A percentile compares a stretch with the other conserved stretches of the same genome.
Evolutionary conservation across 2,329 filamentous ascomycete species (phyloP).

Genomic region (Ceratocystiopsis sp.): DNA sequence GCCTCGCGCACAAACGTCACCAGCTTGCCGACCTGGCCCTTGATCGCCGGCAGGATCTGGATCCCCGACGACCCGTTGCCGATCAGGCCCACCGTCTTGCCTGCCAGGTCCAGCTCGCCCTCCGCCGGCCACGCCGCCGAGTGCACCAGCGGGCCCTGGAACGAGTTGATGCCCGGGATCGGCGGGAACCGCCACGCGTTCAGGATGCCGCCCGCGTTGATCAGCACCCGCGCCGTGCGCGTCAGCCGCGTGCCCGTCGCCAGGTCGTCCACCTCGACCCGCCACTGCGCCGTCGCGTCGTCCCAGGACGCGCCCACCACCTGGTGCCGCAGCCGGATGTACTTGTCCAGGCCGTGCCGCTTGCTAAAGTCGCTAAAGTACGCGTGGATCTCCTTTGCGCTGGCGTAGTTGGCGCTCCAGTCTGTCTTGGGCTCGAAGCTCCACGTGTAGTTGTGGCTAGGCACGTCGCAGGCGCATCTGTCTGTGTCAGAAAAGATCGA

Average conservation of each 20-base stretch:
- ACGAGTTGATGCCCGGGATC: slow-evolving; percentile 18
- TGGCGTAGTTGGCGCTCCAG: slow-evolving; percentile 16
- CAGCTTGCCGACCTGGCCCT: slow-evolving; percentile 7
- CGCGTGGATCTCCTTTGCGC: slow-evolving; percentile 9
- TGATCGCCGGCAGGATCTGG: slow-evolving; percentile 15
- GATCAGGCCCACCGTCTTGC: slow-evolving; percentile 16
- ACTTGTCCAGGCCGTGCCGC: slow-evolving; percentile 11
- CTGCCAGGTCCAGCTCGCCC: slow-evolving; percentile 6
- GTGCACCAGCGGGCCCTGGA: slow-evolving; percentile 15
- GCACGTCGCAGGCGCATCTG: slow-evolving; percentile 30
- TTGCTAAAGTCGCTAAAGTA: slow-evolving; percentile 18
- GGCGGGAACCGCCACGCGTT: slow-evolving; percentile 14
- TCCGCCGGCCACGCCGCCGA: slow-evolving; percentile 12
- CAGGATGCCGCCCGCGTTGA: slow-evolving; percentile 11
- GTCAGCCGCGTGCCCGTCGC: too few species aligned
- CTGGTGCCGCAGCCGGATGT: neutral
- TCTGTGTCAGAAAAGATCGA: neutral
- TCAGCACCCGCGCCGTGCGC: slow-evolving; percentile 6
- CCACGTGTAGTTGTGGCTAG: slow-evolving; percentile 30
- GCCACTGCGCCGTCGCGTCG: neutral
- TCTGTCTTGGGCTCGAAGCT: slow-evolving; percentile 12
- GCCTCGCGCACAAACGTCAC: slow-evolving; percentile 9
- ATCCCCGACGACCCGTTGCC: slow-evolving; percentile 16
- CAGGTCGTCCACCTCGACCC: neutral
- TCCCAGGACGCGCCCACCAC: neutral